Conservation (phyloP, 805 yeast genomes). For the Zygosaccharomyces lentus region DNA sequence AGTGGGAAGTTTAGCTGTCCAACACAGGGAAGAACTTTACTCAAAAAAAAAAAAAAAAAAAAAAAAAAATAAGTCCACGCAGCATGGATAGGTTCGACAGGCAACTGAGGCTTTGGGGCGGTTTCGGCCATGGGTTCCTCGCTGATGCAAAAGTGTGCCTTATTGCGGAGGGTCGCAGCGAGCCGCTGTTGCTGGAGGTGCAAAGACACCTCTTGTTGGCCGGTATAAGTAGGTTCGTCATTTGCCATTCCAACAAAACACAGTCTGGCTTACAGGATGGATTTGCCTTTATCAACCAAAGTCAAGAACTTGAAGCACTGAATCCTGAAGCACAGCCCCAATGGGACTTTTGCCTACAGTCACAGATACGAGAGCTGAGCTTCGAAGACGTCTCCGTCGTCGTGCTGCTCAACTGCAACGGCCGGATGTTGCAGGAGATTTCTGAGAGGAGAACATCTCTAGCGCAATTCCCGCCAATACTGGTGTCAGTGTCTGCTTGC, state of each 20-base stretch:
- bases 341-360: background rate
- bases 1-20: too few relatives aligned
- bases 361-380: background rate
- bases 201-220: conserved; percentile 77
- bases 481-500: conserved; percentile 1
- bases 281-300: background rate
- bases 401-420: background rate
- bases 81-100: conserved; percentile 66
- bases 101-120: conserved; percentile 84
- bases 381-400: conserved; percentile 2
- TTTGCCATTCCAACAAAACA: background rate
- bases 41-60: too few relatives aligned
- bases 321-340: conserved; percentile 1
- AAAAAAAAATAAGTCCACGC: background rate
- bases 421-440: background rate
- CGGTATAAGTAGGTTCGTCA: conserved; percentile 38
- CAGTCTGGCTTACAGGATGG: background rate
- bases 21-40: too few relatives aligned
- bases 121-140: conserved; percentile 63
- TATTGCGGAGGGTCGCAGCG: conserved; percentile 47
- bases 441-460: background rate
- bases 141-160: conserved; percentile 57
- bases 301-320: conserved; percentile 1
- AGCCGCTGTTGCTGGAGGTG: conserved; percentile 59
- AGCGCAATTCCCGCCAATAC: conserved; percentile 2